phyloP scores from a whole-genome alignment of 495 filamentous ascomycete species.

The Mycothermus thermophilus region DNA sequence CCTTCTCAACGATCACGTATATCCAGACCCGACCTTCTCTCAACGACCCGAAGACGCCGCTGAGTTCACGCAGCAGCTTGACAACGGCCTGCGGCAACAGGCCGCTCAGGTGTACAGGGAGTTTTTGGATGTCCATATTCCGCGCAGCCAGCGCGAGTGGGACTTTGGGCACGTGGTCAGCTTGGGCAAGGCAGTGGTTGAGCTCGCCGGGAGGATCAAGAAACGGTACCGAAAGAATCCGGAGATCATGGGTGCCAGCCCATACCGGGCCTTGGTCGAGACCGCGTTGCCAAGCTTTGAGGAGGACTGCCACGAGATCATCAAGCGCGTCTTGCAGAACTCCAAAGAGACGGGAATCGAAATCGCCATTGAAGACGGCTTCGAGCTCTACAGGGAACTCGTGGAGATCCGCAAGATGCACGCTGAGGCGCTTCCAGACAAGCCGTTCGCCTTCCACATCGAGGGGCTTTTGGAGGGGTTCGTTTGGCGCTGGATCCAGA shows the following conservation, averaged over 20 bases:
- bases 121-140: conserved; percentile 58
- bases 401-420: conserved; percentile 72
- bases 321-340: conserved; percentile 61
- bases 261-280: conserved; percentile 63
- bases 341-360: conserved; percentile 56
- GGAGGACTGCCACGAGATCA: conserved; percentile 68
- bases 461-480: conserved; percentile 79
- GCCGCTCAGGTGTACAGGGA: conserved; percentile 61
- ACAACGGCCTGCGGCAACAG: conserved; percentile 55
- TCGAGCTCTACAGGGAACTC: conserved; percentile 81
- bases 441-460: conserved; percentile 67
- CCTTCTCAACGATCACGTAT: conserved; percentile 71
- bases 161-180: conserved; percentile 76
- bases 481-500: conserved; percentile 86
- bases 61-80: conserved; percentile 53
- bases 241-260: conserved; percentile 81
- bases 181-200: conserved; percentile 71
- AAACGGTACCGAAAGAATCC: conserved; percentile 85
- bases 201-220: conserved; percentile 69
- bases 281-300: conserved; percentile 82
- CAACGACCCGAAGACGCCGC: conserved; percentile 51
- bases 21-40: conserved; percentile 61
- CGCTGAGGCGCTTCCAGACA: conserved; percentile 47
- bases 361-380: conserved; percentile 77
- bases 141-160: conserved; percentile 63